Evolutionary conservation across 768 basidiomycete species (phyloP).

Genomic region (Podaxis sp.): DNA sequence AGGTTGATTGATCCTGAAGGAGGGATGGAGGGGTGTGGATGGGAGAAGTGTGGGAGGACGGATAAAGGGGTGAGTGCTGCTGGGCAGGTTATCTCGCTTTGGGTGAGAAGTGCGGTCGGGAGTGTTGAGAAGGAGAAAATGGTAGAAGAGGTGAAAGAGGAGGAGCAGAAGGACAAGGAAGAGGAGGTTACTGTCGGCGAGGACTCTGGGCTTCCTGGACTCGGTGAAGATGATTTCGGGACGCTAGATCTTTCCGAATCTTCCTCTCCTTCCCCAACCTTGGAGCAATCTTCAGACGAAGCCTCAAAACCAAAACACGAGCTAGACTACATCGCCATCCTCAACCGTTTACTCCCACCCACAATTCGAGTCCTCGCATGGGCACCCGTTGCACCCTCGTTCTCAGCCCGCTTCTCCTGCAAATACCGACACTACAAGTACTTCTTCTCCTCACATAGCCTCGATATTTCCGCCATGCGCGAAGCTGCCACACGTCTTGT

Average conservation of each 20-base stretch:
- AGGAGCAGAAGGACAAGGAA: slow-evolving; percentile 5
- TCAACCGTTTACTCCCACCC: slow-evolving; percentile 86
- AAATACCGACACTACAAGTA: slow-evolving; percentile 94
- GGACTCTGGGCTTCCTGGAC: slow-evolving; percentile 19
- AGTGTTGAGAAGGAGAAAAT: slow-evolving; percentile 20
- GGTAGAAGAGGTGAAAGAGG: slow-evolving; percentile 15
- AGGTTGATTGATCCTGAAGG: slow-evolving; percentile 71
- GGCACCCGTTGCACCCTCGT: slow-evolving; percentile 79
- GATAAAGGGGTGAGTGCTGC: slow-evolving; percentile 94
- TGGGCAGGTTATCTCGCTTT: slow-evolving; percentile 90
- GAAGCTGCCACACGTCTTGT: slow-evolving; percentile 92
- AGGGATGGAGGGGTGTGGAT: slow-evolving; percentile 85
- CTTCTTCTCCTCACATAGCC: slow-evolving; percentile 73
- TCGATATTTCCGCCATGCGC: slow-evolving; percentile 77
- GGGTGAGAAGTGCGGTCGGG: slow-evolving; percentile 74
- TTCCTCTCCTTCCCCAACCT: slow-evolving; percentile 9
- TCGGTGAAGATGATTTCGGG: slow-evolving; percentile 39
- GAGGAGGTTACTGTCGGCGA: not conserved
- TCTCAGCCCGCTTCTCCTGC: slow-evolving; percentile 91
- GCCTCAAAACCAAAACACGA: slow-evolving; percentile 40
- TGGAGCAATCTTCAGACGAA: slow-evolving; percentile 15
- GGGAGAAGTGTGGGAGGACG: slow-evolving; percentile 90
- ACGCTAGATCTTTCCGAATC: slow-evolving; percentile 30
- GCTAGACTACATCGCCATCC: slow-evolving; percentile 71
- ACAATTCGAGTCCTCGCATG: slow-evolving; percentile 92